Conservation (phyloP, 1,139 yeast species). For the Zygosaccharomyces sapae region DNA sequence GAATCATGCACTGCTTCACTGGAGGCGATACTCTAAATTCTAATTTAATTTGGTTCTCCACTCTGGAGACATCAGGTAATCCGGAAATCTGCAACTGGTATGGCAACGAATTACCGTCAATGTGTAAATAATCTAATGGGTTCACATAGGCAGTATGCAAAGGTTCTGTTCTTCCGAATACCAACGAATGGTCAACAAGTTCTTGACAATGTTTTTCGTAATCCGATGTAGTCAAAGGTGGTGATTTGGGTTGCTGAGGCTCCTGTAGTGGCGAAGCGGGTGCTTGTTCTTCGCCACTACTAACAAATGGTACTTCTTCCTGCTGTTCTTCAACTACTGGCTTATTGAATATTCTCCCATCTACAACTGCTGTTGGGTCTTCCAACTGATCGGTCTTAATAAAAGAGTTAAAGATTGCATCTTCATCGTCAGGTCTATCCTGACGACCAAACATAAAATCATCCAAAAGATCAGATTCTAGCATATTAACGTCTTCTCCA, state of each 20-base stretch:
- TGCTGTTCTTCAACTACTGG: background rate
- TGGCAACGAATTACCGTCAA: conserved; percentile 46
- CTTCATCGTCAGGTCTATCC: conserved; percentile 17
- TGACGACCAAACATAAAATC: conserved; percentile 19
- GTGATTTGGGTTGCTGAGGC: conserved; percentile 6
- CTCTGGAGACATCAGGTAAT: conserved; percentile 77
- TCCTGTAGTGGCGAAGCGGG: conserved; percentile 3
- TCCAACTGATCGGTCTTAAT: conserved; percentile 24
- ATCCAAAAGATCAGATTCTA: conserved; percentile 21
- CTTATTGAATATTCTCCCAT: conserved; percentile 1
- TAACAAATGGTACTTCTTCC: background rate
- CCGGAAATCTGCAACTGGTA: conserved; percentile 56
- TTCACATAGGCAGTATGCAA: conserved; percentile 22
- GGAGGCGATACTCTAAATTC: conserved; percentile 64
- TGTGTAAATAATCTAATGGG: conserved; percentile 19
- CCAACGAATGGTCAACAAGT: conserved; percentile 29
- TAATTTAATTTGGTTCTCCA: conserved; percentile 90
- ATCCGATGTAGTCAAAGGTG: conserved; percentile 7
- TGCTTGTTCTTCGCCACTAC: conserved; percentile 1
- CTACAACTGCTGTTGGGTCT: conserved; percentile 7
- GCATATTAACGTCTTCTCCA: conserved; percentile 14
- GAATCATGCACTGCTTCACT: conserved; percentile 66
- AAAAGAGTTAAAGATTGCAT: conserved; percentile 24
- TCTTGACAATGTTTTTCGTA: conserved; percentile 18
- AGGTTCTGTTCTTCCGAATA: conserved; percentile 29